Conservation (phyloP, 2,329 filamentous ascomycete species). For the Alternaria tenuissima region DNA sequence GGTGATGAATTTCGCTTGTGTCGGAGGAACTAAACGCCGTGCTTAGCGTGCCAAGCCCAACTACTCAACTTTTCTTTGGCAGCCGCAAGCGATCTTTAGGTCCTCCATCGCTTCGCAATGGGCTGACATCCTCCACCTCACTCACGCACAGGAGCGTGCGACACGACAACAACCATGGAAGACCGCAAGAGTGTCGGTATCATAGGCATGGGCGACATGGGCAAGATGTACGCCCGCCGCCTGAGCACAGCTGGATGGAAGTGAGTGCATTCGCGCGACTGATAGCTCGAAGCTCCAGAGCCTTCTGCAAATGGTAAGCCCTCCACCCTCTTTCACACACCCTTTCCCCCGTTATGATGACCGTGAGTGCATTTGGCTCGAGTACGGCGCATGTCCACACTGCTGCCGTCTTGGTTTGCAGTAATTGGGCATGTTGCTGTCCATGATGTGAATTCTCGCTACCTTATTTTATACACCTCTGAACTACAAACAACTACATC, state of each 20-base stretch:
- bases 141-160: constrained; percentile 32
- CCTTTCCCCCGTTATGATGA: constrained; percentile 76
- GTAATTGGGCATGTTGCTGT: constrained; percentile 69
- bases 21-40: constrained; percentile 22
- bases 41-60: constrained; percentile 21
- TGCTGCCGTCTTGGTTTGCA: constrained; percentile 78
- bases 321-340: constrained; percentile 16
- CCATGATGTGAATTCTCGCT: constrained; percentile 99
- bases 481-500: constrained; percentile 59
- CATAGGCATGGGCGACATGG: constrained; percentile 99
- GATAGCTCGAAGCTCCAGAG: constrained; percentile 18
- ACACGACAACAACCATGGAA: constrained; percentile 59
- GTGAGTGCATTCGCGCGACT: constrained; percentile 64
- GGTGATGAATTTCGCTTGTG: constrained; percentile 24
- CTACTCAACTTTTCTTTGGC: constrained; percentile 31
- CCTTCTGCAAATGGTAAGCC: constrained; percentile 38
- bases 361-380: constrained; percentile 99
- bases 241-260: constrained; percentile 95
- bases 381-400: constrained; percentile 77
- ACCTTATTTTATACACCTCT: constrained; percentile 91
- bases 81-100: constrained; percentile 15
- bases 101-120: constrained; percentile 33
- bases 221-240: constrained; percentile 93
- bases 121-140: constrained; percentile 39
- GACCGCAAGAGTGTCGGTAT: constrained; percentile 80